phyloP scores from a whole-genome alignment of 1,139 yeast genomes.

The Yamadazyma blattariae region DNA sequence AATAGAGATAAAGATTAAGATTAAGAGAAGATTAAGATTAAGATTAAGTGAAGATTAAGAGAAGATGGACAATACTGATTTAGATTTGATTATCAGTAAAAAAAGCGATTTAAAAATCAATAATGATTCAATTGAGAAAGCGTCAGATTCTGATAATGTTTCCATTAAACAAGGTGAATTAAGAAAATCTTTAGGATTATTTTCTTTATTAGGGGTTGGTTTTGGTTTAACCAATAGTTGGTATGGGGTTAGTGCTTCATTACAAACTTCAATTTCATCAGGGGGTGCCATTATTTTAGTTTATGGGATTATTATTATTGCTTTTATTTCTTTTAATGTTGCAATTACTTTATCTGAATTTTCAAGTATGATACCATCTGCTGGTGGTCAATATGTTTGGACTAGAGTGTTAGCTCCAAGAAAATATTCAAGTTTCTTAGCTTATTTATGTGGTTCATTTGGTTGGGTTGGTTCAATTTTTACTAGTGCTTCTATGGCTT shows the following conservation, averaged over 20 bases:
- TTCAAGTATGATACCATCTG: conserved; percentile 52
- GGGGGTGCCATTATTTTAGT: conserved; percentile 70
- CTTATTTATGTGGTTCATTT: conserved; percentile 54
- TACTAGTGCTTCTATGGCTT: conserved; percentile 53
- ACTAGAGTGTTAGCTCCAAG: conserved; percentile 53
- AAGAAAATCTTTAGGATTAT: conserved; percentile 48
- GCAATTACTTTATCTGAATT: conserved; percentile 47
- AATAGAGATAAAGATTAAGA: too few relatives aligned
- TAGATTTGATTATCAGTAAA: too few relatives aligned
- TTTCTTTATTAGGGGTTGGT: conserved; percentile 63
- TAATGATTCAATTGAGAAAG: conserved; percentile 3
- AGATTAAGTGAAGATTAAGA: too few relatives aligned
- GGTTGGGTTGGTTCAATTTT: conserved; percentile 60
- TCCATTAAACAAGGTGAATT: conserved; percentile 27
- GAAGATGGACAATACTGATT: too few relatives aligned
- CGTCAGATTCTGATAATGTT: too few relatives aligned
- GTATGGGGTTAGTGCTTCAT: conserved; percentile 66
- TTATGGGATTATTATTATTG: conserved; percentile 65
- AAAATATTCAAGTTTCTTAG: conserved; percentile 43
- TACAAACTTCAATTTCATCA: conserved; percentile 59
- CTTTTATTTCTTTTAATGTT: conserved; percentile 40
- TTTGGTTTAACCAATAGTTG: conserved; percentile 70
- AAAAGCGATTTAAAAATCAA: conserved; percentile 1
- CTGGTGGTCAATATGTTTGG: conserved; percentile 66
- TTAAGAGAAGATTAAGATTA: too few relatives aligned